Evolutionary conservation across 768 basidiomycete species (phyloP), one percentile per base, ranked within the genome.

Genomic region (Rhodotorula paludigena): DNA sequence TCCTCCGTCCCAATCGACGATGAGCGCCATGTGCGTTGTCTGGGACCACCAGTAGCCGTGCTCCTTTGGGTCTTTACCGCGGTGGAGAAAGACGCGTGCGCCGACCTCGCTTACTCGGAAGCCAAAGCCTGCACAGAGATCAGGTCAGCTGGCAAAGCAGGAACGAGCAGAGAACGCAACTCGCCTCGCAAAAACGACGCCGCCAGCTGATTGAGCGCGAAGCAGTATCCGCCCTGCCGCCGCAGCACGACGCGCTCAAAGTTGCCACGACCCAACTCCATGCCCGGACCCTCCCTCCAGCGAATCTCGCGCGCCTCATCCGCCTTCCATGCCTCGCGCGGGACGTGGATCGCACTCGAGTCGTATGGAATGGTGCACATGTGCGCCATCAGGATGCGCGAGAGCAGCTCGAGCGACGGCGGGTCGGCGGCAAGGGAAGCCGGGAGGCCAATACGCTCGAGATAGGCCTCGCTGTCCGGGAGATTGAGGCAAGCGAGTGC

Each of bases 181-280:
- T 18, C 32, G 63, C 64, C 57, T 30, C 69, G 48, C 41, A 71
- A 20, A 1, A 71, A 60, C 36, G 11, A 57, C 47, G 39, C 56
- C 12, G 33, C 25, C 11, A 54, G 41, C 5, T 39, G 49, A 33
- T 66, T 63, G 28, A 48, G 28, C 4, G 69, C 32, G 42, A 51
- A 71, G 51, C 69, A 71, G 44, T 57, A 69, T 0, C 68, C 68
- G 5, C 68, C 57, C 28, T 60, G 35, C 23, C 47, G 42, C 54
- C 25, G 10, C 39, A 38, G 2, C 16, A 66, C 56, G 14, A 71
- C 36, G 21, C 55, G 47, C 36, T 58, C 60, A 36, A 70, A 71
- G 57, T 71, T 71, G 25, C 28, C 25, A 23, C 20, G 2, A 0
- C 69, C 69, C 0, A 71, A 45, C 38, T 71, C 51, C 60, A 66